phyloP scores from a whole-genome alignment of 257 asterid species.

The Nyctanthes arbortristis region DNA sequence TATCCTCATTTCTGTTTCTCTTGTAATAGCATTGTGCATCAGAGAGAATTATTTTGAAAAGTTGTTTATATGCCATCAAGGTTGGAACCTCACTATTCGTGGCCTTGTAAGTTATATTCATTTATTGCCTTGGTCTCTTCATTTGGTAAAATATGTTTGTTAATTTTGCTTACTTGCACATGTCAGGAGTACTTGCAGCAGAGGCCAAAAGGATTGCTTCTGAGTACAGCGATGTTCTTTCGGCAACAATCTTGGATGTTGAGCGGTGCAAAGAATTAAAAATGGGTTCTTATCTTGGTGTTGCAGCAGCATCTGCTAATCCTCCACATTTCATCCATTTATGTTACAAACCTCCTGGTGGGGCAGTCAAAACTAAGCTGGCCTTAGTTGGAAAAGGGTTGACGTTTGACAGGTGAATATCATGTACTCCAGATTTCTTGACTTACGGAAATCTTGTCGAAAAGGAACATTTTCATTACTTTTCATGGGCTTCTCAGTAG shows the following conservation, averaged over 20 bases:
- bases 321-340: conserved; percentile 94
- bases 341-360: conserved; percentile 81
- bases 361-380: conserved; percentile 76
- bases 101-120: neutral
- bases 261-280: conserved; percentile 95
- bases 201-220: conserved; percentile 88
- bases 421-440: neutral
- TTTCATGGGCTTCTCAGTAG: neutral
- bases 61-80: neutral
- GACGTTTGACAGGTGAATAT: conserved; percentile 90
- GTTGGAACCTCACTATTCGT: neutral
- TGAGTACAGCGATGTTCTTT: conserved; percentile 71
- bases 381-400: conserved; percentile 97
- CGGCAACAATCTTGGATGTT: conserved; percentile 80
- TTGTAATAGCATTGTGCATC: neutral
- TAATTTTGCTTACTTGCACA: conserved; percentile 8
- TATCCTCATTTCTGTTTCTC: neutral
- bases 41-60: neutral
- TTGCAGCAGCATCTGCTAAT: conserved; percentile 90
- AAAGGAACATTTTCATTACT: neutral
- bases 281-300: conserved; percentile 98
- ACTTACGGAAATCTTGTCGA: neutral
- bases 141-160: conserved; percentile 2
- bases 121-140: neutral
- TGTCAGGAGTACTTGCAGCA: conserved; percentile 77